A percentile compares a stretch with the other conserved stretches of the same genome.
Conservation (phyloP, 2,329 filamentous ascomycete species). For the Trichoderma harzianum region DNA sequence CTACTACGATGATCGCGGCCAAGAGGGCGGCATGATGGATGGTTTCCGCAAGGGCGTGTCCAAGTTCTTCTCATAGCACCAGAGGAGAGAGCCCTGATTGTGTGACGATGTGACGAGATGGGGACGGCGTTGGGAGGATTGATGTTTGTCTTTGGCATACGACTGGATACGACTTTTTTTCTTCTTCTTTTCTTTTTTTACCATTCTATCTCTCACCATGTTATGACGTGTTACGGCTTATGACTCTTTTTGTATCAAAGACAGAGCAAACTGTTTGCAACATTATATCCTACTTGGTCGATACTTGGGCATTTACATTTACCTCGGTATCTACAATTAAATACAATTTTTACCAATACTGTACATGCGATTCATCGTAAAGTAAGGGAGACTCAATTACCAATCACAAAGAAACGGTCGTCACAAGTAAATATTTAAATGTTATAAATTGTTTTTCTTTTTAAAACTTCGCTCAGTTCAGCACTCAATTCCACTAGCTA, state of each 20-base stretch:
- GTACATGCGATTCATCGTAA: neutral
- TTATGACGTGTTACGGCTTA: conserved; percentile 16
- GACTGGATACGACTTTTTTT: conserved; percentile 9
- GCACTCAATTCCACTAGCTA: neutral
- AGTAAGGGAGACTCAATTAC: neutral
- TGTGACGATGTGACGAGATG: neutral
- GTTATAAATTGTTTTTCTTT: neutral
- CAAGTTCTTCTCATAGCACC: conserved; percentile 38
- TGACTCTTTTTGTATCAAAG: conserved; percentile 6
- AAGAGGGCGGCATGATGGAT: conserved; percentile 32
- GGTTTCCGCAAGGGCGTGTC: conserved; percentile 37
- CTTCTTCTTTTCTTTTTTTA: neutral
- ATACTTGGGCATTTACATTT: neutral
- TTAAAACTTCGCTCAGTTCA: neutral
- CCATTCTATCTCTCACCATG: conserved; percentile 1
- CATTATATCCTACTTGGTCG: neutral
- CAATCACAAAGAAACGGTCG: neutral
- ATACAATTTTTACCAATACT: neutral
- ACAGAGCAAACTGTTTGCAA: neutral
- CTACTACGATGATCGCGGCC: conserved; percentile 25
- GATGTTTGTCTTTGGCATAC: conserved; percentile 1
- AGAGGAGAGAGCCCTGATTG: neutral
- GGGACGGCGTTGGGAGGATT: neutral
- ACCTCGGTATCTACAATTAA: neutral
- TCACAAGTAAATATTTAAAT: neutral